phyloP scores from a whole-genome alignment of 179 eudicot species.

The Dionaea muscipula region DNA sequence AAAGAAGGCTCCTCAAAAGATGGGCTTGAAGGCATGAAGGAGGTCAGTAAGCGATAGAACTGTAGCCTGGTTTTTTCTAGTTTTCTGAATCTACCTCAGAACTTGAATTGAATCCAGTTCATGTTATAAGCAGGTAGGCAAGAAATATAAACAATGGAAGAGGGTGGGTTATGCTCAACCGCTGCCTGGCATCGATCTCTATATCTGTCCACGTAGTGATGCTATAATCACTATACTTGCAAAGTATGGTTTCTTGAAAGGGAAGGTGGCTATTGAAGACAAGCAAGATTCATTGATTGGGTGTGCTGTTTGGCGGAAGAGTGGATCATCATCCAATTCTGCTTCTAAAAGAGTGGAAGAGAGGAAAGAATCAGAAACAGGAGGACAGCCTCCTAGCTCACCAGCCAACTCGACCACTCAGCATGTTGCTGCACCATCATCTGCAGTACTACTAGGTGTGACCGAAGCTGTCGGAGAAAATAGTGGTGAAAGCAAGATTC shows the following conservation, averaged over 20 bases:
- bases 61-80: background rate
- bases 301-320: slow-evolving; percentile 73
- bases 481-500: slow-evolving; percentile 15
- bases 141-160: slow-evolving; percentile 41
- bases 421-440: slow-evolving; percentile 15
- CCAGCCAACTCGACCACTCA: slow-evolving; percentile 18
- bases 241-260: slow-evolving; percentile 64
- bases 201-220: slow-evolving; percentile 65
- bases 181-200: slow-evolving; percentile 48
- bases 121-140: slow-evolving; percentile 62
- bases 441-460: slow-evolving; percentile 6
- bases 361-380: slow-evolving; percentile 14
- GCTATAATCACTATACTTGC: slow-evolving; percentile 55
- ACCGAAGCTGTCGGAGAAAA: slow-evolving; percentile 11
- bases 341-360: slow-evolving; percentile 18
- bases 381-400: slow-evolving; percentile 17
- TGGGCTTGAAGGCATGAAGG: slow-evolving; percentile 42
- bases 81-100: too few relatives aligned
- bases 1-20: slow-evolving; percentile 48
- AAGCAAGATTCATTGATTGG: slow-evolving; percentile 49
- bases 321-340: slow-evolving; percentile 25
- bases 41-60: slow-evolving; percentile 25
- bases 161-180: slow-evolving; percentile 62
- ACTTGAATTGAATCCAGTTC: too few relatives aligned
- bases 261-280: slow-evolving; percentile 41